Conservation (phyloP, 192 early-diverging fungal genomes). For the Entomortierella lignicola region DNA sequence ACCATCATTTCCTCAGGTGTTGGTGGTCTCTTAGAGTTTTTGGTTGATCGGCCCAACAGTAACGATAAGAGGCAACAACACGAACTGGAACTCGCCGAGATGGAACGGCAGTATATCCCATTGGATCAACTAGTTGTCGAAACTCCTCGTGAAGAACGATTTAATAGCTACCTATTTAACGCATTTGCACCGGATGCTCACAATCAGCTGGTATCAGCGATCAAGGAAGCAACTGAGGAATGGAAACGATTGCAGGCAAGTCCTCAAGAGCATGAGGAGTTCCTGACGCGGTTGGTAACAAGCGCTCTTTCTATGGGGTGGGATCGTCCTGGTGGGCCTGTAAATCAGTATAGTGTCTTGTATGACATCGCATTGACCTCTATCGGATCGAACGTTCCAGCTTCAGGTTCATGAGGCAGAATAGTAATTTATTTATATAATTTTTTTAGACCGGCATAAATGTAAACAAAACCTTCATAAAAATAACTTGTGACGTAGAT, state of each 20-base stretch:
- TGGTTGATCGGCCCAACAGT: constrained; percentile 58
- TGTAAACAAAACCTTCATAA: too few relatives aligned
- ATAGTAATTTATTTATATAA: too few relatives aligned
- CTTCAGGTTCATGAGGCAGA: too few relatives aligned
- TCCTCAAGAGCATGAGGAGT: constrained; percentile 56
- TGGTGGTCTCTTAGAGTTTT: constrained; percentile 65
- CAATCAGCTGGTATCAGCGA: constrained; percentile 45
- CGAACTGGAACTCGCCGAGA: constrained; percentile 20
- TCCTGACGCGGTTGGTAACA: constrained; percentile 56
- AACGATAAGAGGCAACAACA: constrained; percentile 28
- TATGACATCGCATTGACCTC: constrained; percentile 49
- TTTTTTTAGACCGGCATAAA: not conserved
- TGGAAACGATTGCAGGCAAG: constrained; percentile 24
- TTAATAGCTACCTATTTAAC: constrained; percentile 62
- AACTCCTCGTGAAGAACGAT: constrained; percentile 26
- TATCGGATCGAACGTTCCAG: constrained; percentile 20
- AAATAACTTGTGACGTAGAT: too few relatives aligned
- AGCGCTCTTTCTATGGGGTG: constrained; percentile 62
- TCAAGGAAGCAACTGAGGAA: constrained; percentile 52
- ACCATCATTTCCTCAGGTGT: constrained; percentile 62
- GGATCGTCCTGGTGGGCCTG: constrained; percentile 62
- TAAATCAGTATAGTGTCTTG: constrained; percentile 58
- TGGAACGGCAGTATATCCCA: constrained; percentile 22
- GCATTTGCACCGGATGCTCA: constrained; percentile 35
- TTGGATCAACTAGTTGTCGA: constrained; percentile 40